These are phyloP conservation scores for Fomitopsis schrenkii DNA, from an alignment of 1,284 basidiomycete species.

Conservation along the genomic window DNA sequence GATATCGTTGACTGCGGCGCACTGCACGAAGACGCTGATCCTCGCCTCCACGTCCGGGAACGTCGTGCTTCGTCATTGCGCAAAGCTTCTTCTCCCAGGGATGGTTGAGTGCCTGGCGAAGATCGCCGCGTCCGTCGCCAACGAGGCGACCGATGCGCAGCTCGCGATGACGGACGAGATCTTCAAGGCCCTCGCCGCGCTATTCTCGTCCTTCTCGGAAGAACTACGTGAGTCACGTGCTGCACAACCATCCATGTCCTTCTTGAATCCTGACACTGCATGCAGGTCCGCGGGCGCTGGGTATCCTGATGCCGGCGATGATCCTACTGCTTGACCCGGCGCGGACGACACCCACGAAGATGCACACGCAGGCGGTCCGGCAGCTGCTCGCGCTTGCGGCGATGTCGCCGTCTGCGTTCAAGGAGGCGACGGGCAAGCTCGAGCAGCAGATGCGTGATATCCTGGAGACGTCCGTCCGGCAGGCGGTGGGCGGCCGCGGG, in stretches of 20 bases:
- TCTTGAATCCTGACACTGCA: not conserved
- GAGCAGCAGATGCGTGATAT: constrained; percentile 54
- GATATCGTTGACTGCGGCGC: constrained; percentile 81
- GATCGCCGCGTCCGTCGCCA: constrained; percentile 54
- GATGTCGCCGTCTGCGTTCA: constrained; percentile 75
- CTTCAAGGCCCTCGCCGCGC: constrained; percentile 73
- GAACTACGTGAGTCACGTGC: constrained; percentile 52
- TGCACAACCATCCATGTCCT: not conserved
- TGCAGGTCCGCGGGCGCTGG: constrained; percentile 66
- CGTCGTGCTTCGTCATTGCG: constrained; percentile 68
- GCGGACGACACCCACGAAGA: constrained; percentile 37
- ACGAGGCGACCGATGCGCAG: constrained; percentile 51
- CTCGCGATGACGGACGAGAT: constrained; percentile 71
- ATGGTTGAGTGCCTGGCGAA: constrained; percentile 77
- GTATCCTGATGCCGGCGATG: constrained; percentile 78
- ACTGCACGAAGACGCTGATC: constrained; percentile 84
- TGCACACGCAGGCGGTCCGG: constrained; percentile 64
- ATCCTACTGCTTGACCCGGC: constrained; percentile 68
- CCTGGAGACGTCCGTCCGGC: constrained; percentile 78
- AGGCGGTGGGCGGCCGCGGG: constrained; percentile 52
- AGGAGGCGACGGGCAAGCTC: constrained; percentile 77
- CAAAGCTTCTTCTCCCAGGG: constrained; percentile 72
- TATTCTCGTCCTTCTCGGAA: constrained; percentile 57
- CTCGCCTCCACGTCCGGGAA: constrained; percentile 60
- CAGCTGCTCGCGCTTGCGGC: constrained; percentile 80